Conservation (phyloP, 2,329 filamentous ascomycete species). For the Didymella arachidicola region DNA sequence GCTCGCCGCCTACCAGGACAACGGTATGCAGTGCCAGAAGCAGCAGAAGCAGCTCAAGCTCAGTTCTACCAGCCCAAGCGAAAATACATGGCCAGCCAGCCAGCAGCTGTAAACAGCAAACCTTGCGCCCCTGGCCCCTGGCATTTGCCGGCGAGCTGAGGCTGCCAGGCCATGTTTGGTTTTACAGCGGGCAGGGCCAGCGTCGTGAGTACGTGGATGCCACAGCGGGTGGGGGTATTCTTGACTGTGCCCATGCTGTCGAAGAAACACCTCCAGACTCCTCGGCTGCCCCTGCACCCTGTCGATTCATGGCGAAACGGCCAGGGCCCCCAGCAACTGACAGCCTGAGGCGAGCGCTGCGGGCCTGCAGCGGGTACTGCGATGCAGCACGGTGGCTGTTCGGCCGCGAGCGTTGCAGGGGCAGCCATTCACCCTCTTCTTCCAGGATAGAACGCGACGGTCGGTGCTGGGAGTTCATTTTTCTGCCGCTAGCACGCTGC, state of each 20-base stretch:
- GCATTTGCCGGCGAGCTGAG: constrained; percentile 26
- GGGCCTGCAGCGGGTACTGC: constrained; percentile 32
- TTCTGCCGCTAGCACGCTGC: constrained; percentile 36
- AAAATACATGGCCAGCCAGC: constrained; percentile 1
- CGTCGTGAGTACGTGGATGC: constrained; percentile 17
- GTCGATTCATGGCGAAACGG: constrained; percentile 39
- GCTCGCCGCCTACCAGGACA: constrained; percentile 30
- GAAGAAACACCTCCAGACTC: constrained; percentile 31
- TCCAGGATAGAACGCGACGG: constrained; percentile 39
- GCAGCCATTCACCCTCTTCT: constrained; percentile 27
- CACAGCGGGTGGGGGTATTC: constrained; percentile 37
- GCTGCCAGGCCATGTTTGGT: constrained; percentile 34
- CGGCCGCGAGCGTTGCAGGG: constrained; percentile 31
- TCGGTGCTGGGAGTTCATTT: constrained; percentile 34
- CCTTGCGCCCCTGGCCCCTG: constrained; percentile 7
- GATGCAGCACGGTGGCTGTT: constrained; percentile 24
- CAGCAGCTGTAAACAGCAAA: constrained; percentile 4
- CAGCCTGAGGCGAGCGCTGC: constrained; percentile 32
- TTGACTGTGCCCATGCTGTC: constrained; percentile 38
- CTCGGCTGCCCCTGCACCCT: constrained; percentile 30
- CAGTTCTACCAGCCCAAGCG: constrained; percentile 1
- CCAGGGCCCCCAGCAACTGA: constrained; percentile 37
- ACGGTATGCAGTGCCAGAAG: constrained; percentile 23
- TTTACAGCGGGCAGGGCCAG: constrained; percentile 32
- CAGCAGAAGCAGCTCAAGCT: constrained; percentile 2